phyloP scores from a whole-genome alignment of 306 rosid species.

The Dalbergia cultrata region DNA sequence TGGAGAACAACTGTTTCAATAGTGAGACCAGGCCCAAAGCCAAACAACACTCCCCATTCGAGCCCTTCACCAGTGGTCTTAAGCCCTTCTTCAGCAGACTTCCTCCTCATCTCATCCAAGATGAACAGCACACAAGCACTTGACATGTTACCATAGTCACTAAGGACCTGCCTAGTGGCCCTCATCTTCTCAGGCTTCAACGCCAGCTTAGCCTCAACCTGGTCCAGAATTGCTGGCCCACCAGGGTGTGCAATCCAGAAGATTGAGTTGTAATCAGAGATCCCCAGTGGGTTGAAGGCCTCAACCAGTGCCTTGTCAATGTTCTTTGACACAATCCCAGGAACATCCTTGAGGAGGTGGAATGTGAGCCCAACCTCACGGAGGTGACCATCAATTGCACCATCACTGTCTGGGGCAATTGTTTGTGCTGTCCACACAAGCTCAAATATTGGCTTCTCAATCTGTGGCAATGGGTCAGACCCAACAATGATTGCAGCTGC shows the following conservation, averaged over 20 bases:
- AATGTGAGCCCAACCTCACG: constrained; percentile 48
- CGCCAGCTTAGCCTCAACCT: constrained; percentile 34
- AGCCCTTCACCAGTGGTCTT: constrained; percentile 50
- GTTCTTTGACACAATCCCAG: constrained; percentile 47
- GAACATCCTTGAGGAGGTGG: constrained; percentile 53
- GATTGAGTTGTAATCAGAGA: constrained; percentile 50
- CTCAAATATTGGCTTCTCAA: constrained; percentile 68
- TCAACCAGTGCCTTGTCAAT: constrained; percentile 39
- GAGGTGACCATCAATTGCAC: constrained; percentile 54
- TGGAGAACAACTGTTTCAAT: constrained; percentile 72
- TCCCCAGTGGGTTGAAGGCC: constrained; percentile 43
- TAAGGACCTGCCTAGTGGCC: constrained; percentile 59
- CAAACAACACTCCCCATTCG: constrained; percentile 80
- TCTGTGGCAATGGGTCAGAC: constrained; percentile 59
- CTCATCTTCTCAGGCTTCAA: constrained; percentile 46
- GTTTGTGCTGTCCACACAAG: constrained; percentile 71
- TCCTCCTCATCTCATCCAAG: constrained; percentile 71
- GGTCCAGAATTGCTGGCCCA: constrained; percentile 49
- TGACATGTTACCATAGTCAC: constrained; percentile 79
- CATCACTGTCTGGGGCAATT: constrained; percentile 73
- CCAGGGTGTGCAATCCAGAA: constrained; percentile 53
- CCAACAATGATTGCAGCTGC: constrained; percentile 62
- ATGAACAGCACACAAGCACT: constrained; percentile 82
- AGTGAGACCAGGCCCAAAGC: constrained; percentile 82
- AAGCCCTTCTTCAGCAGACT: constrained; percentile 52